phyloP scores from a whole-genome alignment of 257 asterid species.

The Lantana camara region DNA sequence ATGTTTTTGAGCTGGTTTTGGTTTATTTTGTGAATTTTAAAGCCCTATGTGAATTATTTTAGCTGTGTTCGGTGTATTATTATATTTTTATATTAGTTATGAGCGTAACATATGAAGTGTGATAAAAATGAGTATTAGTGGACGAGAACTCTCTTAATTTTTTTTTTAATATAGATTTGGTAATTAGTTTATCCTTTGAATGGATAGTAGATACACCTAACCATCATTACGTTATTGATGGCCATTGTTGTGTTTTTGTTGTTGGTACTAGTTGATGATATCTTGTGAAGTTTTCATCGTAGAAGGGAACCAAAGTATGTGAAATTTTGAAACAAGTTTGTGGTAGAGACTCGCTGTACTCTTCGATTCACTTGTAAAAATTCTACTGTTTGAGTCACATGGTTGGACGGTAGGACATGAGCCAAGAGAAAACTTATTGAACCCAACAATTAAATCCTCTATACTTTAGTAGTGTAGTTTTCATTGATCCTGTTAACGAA shows the following conservation, averaged over 20 bases:
- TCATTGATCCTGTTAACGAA: too few species aligned
- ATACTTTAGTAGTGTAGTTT: too few species aligned
- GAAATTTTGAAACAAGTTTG: background rate
- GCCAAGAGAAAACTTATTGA: background rate
- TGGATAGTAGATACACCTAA: background rate
- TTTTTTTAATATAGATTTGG: background rate
- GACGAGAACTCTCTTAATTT: too few species aligned
- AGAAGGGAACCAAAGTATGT: background rate
- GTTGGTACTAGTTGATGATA: background rate
- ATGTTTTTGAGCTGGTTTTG: conserved; percentile 3
- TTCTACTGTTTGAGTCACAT: background rate
- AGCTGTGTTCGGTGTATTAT: conserved; percentile 1
- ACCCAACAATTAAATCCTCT: conserved; percentile 2
- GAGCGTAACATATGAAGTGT: conserved; percentile 1
- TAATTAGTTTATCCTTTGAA: background rate
- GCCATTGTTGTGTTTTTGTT: background rate
- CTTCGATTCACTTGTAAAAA: conserved; percentile 1
- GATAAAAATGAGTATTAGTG: conserved; percentile 10
- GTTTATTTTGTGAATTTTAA: background rate
- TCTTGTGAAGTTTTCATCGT: background rate
- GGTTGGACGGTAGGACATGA: conserved; percentile 4
- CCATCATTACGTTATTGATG: conserved; percentile 4
- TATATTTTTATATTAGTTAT: conserved; percentile 11
- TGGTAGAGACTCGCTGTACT: conserved; percentile 18
- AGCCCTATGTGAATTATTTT: background rate